A percentile compares a stretch with the other conserved stretches of the same genome.
phyloP scores from a whole-genome alignment of 2,329 filamentous ascomycete genomes.

The Trematosphaeria pertusa region DNA sequence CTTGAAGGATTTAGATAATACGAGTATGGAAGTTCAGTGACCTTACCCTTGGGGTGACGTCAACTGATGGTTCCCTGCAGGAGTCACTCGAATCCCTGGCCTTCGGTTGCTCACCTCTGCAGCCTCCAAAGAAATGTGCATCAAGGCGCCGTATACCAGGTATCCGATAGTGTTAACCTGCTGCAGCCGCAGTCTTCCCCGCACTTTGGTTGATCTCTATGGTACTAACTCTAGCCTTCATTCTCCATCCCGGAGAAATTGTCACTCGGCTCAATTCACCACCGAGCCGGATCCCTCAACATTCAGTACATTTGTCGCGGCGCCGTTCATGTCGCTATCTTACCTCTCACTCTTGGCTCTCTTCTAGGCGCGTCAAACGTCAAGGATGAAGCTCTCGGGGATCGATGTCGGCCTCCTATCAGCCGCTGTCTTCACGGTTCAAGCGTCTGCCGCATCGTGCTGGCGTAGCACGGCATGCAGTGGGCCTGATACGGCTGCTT shows the following conservation, averaged over 20 bases:
- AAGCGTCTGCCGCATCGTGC: slow-evolving; percentile 44
- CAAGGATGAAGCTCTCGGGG: too few species aligned
- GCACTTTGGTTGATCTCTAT: slow-evolving; percentile 14
- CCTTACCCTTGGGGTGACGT: background rate
- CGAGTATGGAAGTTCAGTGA: background rate
- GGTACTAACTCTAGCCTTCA: slow-evolving; percentile 8
- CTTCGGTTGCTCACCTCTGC: background rate
- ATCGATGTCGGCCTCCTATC: too few species aligned
- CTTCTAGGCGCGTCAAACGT: too few species aligned
- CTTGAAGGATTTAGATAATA: too few species aligned
- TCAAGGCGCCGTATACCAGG: background rate
- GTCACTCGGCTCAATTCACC: slow-evolving; percentile 12
- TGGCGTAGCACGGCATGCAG: slow-evolving; percentile 65
- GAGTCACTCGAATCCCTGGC: too few species aligned
- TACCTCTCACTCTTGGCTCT: slow-evolving; percentile 23
- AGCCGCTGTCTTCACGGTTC: background rate
- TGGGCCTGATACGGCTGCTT: slow-evolving; percentile 58
- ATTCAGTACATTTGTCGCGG: background rate
- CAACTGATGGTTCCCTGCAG: too few species aligned
- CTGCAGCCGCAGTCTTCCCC: slow-evolving; percentile 6
- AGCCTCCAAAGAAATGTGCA: background rate
- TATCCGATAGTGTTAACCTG: background rate
- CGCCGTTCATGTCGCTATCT: slow-evolving; percentile 1
- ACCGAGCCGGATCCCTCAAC: slow-evolving; percentile 2
- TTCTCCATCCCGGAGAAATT: slow-evolving; percentile 12